Evolutionary conservation across 1,139 yeast species (phyloP).

Genomic region (Kodamaea derodonti): DNA sequence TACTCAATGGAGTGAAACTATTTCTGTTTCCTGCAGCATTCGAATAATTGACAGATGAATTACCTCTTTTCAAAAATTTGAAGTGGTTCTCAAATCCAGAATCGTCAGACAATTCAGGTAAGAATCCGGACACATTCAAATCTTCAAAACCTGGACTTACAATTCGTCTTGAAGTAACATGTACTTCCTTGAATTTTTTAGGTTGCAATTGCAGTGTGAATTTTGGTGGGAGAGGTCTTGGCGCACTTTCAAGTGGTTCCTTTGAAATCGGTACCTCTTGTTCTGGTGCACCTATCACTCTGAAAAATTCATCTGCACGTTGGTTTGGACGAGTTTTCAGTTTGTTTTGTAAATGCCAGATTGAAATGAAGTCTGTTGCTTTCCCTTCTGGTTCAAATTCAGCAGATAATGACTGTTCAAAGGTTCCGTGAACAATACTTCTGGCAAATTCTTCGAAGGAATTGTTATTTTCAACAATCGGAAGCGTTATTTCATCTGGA

Average conservation of each 20-base stretch:
- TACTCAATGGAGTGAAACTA: slow-evolving; percentile 27
- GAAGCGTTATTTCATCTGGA: slow-evolving; percentile 36
- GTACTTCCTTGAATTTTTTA: slow-evolving; percentile 41
- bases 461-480: slow-evolving; percentile 31
- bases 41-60: slow-evolving; percentile 16
- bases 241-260: neutral
- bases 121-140: slow-evolving; percentile 35
- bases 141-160: slow-evolving; percentile 39
- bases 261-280: neutral
- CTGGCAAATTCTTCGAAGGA: slow-evolving; percentile 39
- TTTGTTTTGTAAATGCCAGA: slow-evolving; percentile 42
- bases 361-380: slow-evolving; percentile 32
- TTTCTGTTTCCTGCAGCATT: slow-evolving; percentile 20
- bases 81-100: slow-evolving; percentile 45
- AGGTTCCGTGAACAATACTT: slow-evolving; percentile 21
- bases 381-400: slow-evolving; percentile 33
- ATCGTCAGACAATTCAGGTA: slow-evolving; percentile 46
- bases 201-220: slow-evolving; percentile 25
- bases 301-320: slow-evolving; percentile 9
- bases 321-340: slow-evolving; percentile 14
- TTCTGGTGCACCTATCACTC: slow-evolving; percentile 3
- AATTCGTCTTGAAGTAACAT: slow-evolving; percentile 40
- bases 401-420: slow-evolving; percentile 42
- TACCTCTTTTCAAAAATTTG: slow-evolving; percentile 22
- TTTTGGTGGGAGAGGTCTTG: slow-evolving; percentile 4